Conservation (phyloP, 176 grass and related monocot genomes). For the Eleusine coracana region DNA sequence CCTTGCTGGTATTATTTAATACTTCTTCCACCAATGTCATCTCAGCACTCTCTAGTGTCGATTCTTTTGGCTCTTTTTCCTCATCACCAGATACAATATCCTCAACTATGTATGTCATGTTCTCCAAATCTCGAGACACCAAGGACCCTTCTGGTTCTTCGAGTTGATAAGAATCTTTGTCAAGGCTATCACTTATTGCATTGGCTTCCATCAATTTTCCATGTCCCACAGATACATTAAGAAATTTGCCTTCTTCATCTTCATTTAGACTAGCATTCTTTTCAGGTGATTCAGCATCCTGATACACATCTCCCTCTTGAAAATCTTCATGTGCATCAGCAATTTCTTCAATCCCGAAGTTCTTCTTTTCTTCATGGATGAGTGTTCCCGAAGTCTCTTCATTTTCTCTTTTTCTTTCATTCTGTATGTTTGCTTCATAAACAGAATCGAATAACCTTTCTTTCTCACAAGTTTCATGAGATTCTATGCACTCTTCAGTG, state of each 20-base stretch:
- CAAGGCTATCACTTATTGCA: conserved; percentile 31
- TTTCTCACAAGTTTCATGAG: conserved; percentile 27
- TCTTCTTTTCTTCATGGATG: conserved; percentile 36
- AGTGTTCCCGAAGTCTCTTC: conserved; percentile 21
- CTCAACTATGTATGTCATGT: conserved; percentile 13
- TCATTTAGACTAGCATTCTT: conserved; percentile 36
- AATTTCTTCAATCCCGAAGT: conserved; percentile 29
- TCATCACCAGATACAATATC: conserved; percentile 25
- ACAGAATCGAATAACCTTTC: conserved; percentile 36
- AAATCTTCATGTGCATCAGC: conserved; percentile 30
- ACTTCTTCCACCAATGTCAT: conserved; percentile 35
- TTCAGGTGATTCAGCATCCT: conserved; percentile 38
- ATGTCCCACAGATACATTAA: conserved; percentile 24
- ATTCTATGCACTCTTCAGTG: conserved; percentile 36
- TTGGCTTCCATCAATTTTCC: conserved; percentile 30
- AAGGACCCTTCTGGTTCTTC: conserved; percentile 41
- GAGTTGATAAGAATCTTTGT: conserved; percentile 30
- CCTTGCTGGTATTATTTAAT: conserved; percentile 30
- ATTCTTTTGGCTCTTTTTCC: conserved; percentile 31
- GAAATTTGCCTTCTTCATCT: conserved; percentile 32
- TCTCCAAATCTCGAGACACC: conserved; percentile 41
- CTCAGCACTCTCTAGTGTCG: conserved; percentile 35
- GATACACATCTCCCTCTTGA: conserved; percentile 33
- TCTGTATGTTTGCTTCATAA: conserved; percentile 39
- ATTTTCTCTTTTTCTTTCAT: conserved; percentile 38